A percentile compares a stretch with the other conserved stretches of the same genome.
Conservation (phyloP, 2,329 filamentous ascomycete species). For the Pseudogymnoascus sp. region DNA sequence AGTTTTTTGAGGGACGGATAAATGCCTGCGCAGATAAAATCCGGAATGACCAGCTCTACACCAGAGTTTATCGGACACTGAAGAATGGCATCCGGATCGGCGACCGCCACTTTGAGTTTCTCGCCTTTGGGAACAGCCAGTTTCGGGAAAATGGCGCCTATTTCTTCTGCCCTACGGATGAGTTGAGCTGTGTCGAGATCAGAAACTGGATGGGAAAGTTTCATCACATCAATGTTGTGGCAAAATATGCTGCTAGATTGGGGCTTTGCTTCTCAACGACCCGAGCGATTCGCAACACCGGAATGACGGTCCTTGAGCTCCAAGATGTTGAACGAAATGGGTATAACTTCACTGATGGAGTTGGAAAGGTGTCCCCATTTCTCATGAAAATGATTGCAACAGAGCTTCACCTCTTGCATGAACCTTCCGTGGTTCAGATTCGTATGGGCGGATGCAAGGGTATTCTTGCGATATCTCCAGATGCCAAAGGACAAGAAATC, state of each 20-base stretch:
- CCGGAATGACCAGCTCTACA: slow-evolving; percentile 60
- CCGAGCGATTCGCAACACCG: slow-evolving; percentile 56
- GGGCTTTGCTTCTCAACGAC: slow-evolving; percentile 97
- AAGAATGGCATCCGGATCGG: slow-evolving; percentile 74
- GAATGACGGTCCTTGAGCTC: slow-evolving; percentile 47
- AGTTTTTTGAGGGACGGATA: slow-evolving; percentile 38
- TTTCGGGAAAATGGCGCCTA: slow-evolving; percentile 87
- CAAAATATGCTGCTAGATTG: slow-evolving; percentile 79
- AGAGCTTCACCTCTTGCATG: slow-evolving; percentile 54
- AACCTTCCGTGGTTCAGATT: slow-evolving; percentile 83
- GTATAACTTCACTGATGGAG: slow-evolving; percentile 79
- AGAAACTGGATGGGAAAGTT: slow-evolving; percentile 83
- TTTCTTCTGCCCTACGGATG: slow-evolving; percentile 70
- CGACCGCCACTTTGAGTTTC: slow-evolving; percentile 73
- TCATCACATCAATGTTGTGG: slow-evolving; percentile 68
- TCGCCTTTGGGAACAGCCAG: slow-evolving; percentile 93
- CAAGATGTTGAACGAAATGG: slow-evolving; percentile 61
- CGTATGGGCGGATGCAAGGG: slow-evolving; percentile 90
- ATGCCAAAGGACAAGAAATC: slow-evolving; percentile 57
- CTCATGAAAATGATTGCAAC: slow-evolving; percentile 64
- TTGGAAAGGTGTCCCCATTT: slow-evolving; percentile 81
- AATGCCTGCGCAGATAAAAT: slow-evolving; percentile 39
- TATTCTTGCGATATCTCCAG: slow-evolving; percentile 67
- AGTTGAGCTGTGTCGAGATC: slow-evolving; percentile 65
- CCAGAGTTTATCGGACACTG: slow-evolving; percentile 62